Evolutionary conservation across 345 rosid genomes (phyloP).

Genomic region (Zanthoxylum bungeanum): DNA sequence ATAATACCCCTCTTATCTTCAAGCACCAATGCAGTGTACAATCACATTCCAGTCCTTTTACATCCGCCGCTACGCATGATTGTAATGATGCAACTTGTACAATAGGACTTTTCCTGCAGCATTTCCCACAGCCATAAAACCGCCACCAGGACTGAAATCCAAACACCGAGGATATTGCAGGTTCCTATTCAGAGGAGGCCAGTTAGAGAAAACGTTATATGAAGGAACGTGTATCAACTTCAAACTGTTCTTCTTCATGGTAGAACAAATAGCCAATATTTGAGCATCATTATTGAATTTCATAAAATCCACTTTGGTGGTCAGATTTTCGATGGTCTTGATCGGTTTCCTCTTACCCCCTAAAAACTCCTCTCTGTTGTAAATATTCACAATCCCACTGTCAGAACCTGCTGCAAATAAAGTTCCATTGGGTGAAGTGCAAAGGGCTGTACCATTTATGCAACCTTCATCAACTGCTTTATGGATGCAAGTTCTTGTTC

Average conservation of each 20-base stretch:
- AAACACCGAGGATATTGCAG: slow-evolving; percentile 72
- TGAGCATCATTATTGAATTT: slow-evolving; percentile 83
- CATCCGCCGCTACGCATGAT: slow-evolving; percentile 48
- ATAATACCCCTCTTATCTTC: not conserved
- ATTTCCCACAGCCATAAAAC: slow-evolving; percentile 90
- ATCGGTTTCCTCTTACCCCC: slow-evolving; percentile 85
- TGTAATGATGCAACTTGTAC: slow-evolving; percentile 81
- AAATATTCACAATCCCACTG: slow-evolving; percentile 82
- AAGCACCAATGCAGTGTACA: not conserved
- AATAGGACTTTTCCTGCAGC: slow-evolving; percentile 79
- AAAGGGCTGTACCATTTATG: slow-evolving; percentile 63
- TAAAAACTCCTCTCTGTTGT: slow-evolving; percentile 69
- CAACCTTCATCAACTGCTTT: slow-evolving; percentile 90
- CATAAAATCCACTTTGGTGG: slow-evolving; percentile 71
- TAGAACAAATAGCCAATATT: slow-evolving; percentile 77
- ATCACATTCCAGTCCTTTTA: not conserved
- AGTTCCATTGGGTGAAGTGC: slow-evolving; percentile 53
- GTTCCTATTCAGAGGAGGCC: slow-evolving; percentile 59
- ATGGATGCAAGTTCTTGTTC: slow-evolving; percentile 74
- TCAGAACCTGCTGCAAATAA: slow-evolving; percentile 86
- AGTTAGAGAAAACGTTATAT: slow-evolving; percentile 70
- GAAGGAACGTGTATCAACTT: slow-evolving; percentile 40
- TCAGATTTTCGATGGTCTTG: slow-evolving; percentile 74
- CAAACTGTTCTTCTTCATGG: slow-evolving; percentile 63
- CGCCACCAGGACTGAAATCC: slow-evolving; percentile 93